Base-by-base conservation (phyloP, 1,139 yeast species). In the Kodamaea plutei region DNA sequence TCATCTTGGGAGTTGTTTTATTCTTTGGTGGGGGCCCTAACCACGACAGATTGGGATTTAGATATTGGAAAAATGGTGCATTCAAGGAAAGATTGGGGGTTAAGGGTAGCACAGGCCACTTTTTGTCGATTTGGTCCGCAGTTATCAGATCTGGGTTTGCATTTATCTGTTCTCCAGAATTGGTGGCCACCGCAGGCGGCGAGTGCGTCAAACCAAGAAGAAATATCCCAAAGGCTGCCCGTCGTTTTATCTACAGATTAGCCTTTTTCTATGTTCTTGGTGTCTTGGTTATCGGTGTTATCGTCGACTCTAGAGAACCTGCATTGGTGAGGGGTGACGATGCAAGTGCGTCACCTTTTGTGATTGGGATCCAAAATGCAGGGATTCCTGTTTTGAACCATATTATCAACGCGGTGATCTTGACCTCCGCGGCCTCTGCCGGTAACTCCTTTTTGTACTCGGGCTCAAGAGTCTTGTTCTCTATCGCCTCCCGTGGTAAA, bases 371-470 rank as follows among this genome's bases (percentile, higher is more conserved):
- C 59, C 43, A 67, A 44, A 78, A 76, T 43, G 83, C 88, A 4
- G 69, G 76, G 4, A 79, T 81, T 38, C 60, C 58, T 1, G 81
- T 69, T 1, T 59, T 82, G 41, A 78, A 82, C 39, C 81, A 79
- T 46, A 65, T 83, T 31, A 65, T 83, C 43, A 83, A 83, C 48
- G 89, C 79, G 2, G 76, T 76, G 42, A 76, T 83, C 35, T 58
- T 83, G 50, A 60, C 81, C 7, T 79, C 83, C 35, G 83, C 84
- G 34, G 71, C 80, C 40, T 76, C 84, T 9, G 84, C 89, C 7
- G 79, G 83, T 30, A 82, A 81, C 56, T 79, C 88, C 0, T 84
- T 78, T 56, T 61, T 80, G 39, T 82, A 80, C 56, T 78, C 82
- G 36, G 79, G 83, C 13, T 72, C 88, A 9, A 71, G 91, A 65